These are phyloP conservation scores for Epichloe hybrida DNA, from an alignment of 2,329 filamentous ascomycete species.

Conservation along the genomic window DNA sequence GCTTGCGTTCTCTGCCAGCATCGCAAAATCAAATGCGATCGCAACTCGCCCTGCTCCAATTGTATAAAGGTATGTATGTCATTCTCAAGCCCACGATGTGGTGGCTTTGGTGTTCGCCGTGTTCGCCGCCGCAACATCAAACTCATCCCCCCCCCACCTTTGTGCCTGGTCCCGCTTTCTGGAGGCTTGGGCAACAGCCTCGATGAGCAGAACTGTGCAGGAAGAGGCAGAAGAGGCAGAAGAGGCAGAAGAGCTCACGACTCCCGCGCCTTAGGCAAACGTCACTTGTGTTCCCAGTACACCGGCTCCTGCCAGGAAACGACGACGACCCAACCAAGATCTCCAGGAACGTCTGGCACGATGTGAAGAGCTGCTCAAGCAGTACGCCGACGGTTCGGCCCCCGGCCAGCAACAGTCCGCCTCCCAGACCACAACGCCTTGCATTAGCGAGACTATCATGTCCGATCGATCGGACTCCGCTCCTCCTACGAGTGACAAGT, in stretches of 20 bases:
- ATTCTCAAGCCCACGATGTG: not conserved
- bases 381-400: conserved; percentile 33
- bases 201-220: not conserved
- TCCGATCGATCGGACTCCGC: conserved; percentile 16
- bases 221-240: no score
- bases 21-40: conserved; percentile 50
- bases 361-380: conserved; percentile 44
- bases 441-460: conserved; percentile 7
- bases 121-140: not conserved
- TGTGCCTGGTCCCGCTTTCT: not conserved
- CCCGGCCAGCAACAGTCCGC: conserved; percentile 11
- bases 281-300: conserved; percentile 46
- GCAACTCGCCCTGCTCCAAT: conserved; percentile 44
- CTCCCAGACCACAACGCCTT: conserved; percentile 3
- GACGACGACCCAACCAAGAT: conserved; percentile 46
- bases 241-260: conserved; percentile 1
- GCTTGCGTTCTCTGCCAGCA: conserved; percentile 46
- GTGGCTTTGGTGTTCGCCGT: not conserved
- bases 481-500: conserved; percentile 15
- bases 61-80: conserved; percentile 43
- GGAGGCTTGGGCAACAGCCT: not conserved
- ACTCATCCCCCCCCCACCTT: not conserved
- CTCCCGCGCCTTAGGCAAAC: conserved; percentile 31
- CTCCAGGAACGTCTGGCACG: conserved; percentile 45
- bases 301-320: conserved; percentile 45